Evolutionary conservation across 2,329 filamentous ascomycete species (phyloP).

Genomic region (Stromatinia cepivora): DNA sequence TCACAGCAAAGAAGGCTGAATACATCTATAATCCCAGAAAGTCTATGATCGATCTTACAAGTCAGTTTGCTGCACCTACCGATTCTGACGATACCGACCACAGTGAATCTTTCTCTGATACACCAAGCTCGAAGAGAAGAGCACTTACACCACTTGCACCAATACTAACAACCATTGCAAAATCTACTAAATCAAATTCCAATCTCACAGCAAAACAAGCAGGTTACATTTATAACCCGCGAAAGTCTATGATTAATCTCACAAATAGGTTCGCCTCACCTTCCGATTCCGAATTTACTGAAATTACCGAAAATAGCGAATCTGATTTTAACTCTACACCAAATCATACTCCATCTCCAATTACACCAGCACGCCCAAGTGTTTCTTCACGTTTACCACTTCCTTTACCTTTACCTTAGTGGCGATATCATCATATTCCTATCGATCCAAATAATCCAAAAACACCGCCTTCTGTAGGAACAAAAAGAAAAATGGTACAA

Average conservation of each 20-base stretch:
- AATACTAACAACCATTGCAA: not conserved
- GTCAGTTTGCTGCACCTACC: not conserved
- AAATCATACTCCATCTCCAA: not conserved
- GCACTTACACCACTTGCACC: not conserved
- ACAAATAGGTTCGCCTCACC: not conserved
- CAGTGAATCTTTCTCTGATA: not conserved
- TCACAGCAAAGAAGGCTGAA: not conserved
- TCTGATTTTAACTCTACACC: constrained; percentile 1
- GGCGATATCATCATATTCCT: not conserved
- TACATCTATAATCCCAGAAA: not conserved
- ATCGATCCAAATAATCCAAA: not conserved
- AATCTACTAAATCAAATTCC: not conserved
- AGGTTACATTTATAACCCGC: not conserved
- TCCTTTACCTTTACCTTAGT: not conserved
- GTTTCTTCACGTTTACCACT: not conserved
- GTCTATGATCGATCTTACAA: not conserved
- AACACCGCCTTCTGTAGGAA: not conserved
- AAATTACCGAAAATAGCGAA: not conserved
- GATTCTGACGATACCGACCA: not conserved
- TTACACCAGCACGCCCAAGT: not conserved
- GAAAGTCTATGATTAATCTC: not conserved
- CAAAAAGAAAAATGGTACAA: constrained; percentile 5
- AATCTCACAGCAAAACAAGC: not conserved
- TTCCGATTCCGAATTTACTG: not conserved
- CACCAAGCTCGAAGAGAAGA: not conserved